Evolutionary conservation across 371 early-diverging fungal species (phyloP), one percentile per base, ranked within the genome.

Genomic region (Phascolomyces articulosus): DNA sequence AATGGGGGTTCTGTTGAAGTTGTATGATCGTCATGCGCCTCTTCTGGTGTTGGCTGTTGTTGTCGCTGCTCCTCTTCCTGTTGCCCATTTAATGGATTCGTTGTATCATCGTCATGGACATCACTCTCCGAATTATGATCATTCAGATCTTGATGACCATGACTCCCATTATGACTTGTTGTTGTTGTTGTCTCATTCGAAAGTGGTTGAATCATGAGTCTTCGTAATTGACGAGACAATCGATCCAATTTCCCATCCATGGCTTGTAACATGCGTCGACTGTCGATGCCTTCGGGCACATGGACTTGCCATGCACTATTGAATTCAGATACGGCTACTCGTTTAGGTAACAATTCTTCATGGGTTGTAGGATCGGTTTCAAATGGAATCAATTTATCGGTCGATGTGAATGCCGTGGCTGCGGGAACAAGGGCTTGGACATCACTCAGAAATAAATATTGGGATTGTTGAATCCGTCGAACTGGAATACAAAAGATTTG

Each of bases 361-460:
- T 66, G 53, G 0, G 69, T 63, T 1, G 40, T 53, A 2, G 72
- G 68, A 62, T 78, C 78, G 9, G 71, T 56, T 27, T 64, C 66
- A 54, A 82, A 78, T 1, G 83, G 80, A 18, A 82, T 54, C 18
- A 79, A 61, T 44, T 76, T 79, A 26, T 73, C 70, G 27, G 67
- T 63, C 7, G 73, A 69, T 59, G 76, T 41, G 11, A 79, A 47
- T 0, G 78, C 80, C 13, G 80, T 79, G 9, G 80, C 80, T 28
- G 63, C 58, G 13, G 83, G 83, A 24, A 78, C 31, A 23, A 79
- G 23, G 1, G 71, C 62, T 61, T 74, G 77, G 24, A 79, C 66
- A 66, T 82, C 83, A 38, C 60, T 71, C 15, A 78, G 57, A 1
- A 82, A 66, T 10, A 82, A 16, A 29, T 68, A 73, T 31, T 68